Conservation (phyloP, 306 rosid species). For the Medicago arabica region DNA sequence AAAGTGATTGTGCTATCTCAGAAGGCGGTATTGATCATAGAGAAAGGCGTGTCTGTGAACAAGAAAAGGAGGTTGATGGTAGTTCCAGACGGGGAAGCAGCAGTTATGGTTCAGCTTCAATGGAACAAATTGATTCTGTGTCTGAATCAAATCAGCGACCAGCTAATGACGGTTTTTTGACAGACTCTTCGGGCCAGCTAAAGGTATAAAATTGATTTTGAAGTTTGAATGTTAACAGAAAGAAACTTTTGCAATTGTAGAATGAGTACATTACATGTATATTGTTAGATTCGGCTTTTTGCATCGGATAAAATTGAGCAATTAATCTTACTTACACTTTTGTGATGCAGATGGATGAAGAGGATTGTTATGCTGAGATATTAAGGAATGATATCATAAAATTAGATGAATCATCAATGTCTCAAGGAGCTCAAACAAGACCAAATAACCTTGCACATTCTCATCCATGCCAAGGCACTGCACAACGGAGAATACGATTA, state of each 20-base stretch:
- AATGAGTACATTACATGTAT: not conserved
- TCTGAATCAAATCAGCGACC: conserved; percentile 60
- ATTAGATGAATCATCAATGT: conserved; percentile 64
- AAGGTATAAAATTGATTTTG: conserved; percentile 46
- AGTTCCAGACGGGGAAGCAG: conserved; percentile 55
- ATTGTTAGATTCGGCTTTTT: not conserved
- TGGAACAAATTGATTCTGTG: conserved; percentile 71
- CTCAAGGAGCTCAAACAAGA: conserved; percentile 42
- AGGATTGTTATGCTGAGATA: conserved; percentile 80
- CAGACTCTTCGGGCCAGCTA: conserved; percentile 50
- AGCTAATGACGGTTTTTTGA: conserved; percentile 46
- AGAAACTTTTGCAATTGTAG: too few relatives aligned
- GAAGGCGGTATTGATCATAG: conserved; percentile 51
- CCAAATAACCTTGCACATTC: conserved; percentile 38
- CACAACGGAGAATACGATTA: conserved; percentile 65
- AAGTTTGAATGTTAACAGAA: not conserved
- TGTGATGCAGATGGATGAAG: conserved; percentile 63
- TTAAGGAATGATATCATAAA: conserved; percentile 82
- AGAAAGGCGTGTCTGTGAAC: conserved; percentile 31
- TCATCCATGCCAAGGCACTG: conserved; percentile 64
- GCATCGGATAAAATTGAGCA: not conserved
- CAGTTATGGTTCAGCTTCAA: conserved; percentile 71
- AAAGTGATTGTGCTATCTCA: conserved; percentile 52
- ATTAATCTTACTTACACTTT: not conserved
- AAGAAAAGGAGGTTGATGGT: conserved; percentile 64